Base-by-base conservation (phyloP, 768 basidiomycete genomes). In the Mycena epipterygia region DNA sequence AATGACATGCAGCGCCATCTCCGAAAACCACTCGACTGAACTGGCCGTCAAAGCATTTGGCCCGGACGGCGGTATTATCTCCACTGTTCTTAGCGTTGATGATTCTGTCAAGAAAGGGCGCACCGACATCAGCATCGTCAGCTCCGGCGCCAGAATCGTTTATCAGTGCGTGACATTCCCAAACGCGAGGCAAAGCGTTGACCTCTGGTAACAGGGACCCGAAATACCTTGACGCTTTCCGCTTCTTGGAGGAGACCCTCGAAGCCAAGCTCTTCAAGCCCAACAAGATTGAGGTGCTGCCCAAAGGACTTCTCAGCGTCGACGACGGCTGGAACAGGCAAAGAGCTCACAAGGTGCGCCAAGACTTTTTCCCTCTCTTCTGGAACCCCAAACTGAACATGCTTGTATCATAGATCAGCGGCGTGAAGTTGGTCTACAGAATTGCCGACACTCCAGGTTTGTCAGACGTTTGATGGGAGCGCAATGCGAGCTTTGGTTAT, bases 401-500 rank as follows among this genome's bases (percentile, higher is more conserved):
- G 61, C 27, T 51, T 63, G 51, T 52, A 41, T 63, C 48, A 63
- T 63, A 63, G 61, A 63, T 63, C 61, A 63, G 61, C 61, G 61
- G 61, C 49, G 61, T 63, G 49, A 63, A 63, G 61, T 37, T 63
- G 61, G 61, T 63, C 49, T 63, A 63, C 61, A 63, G 61, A 63
- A 63, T 63, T 63, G 35, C 61, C 49, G 61, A 63, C 49, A 63
- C 61, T 63, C 61, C 61, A 63, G 61, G 61, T 63, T 63, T 63
- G 49, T 49, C 25, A 39, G 61, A 52, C 61, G 61, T 63, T 63
- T 63, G 49, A 63, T 41, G 37, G 61, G 61, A 63, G 37, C 37
- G 33, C 49, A 63, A 63, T 37, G 29, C 61, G 61, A 52, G 49
- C 25, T 52, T 52, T 63, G 39, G 61, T 63, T 83, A 57, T 53